These are phyloP conservation scores for Phytophthora citricola DNA, from an alignment of 352 stramenopile genomes.

Conservation along the genomic window DNA sequence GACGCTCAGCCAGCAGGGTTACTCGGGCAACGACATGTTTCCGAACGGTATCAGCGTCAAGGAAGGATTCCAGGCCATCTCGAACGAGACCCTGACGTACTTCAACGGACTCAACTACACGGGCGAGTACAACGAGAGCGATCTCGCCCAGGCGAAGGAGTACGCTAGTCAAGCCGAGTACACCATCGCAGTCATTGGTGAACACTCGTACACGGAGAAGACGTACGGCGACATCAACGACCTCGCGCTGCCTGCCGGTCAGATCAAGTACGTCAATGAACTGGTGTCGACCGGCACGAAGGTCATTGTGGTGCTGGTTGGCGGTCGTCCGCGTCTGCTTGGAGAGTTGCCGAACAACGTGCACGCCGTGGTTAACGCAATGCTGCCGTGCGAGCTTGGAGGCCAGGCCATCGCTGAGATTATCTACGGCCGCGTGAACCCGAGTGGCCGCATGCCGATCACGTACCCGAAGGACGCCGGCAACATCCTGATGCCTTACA, in stretches of 20 bases:
- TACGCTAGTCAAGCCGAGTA: constrained; percentile 57
- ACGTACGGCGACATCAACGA: constrained; percentile 82
- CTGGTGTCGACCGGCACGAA: constrained; percentile 70
- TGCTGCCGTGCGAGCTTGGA: constrained; percentile 77
- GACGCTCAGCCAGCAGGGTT: constrained; percentile 84
- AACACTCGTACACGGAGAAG: constrained; percentile 85
- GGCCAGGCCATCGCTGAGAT: constrained; percentile 88
- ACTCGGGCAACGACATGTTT: constrained; percentile 69
- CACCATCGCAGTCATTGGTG: constrained; percentile 78
- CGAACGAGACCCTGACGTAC: constrained; percentile 41
- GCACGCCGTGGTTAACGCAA: constrained; percentile 78
- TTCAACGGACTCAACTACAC: constrained; percentile 66
- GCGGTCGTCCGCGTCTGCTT: constrained; percentile 80
- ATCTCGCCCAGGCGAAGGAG: constrained; percentile 61
- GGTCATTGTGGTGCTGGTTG: constrained; percentile 78
- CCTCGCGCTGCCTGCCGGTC: constrained; percentile 59
- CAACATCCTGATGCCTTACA: constrained; percentile 75
- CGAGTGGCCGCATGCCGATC: constrained; percentile 83
- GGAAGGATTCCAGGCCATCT: constrained; percentile 51
- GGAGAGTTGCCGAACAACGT: constrained; percentile 52
- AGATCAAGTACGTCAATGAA: constrained; percentile 77
- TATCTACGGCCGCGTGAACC: constrained; percentile 80
- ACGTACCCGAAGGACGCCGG: constrained; percentile 76
- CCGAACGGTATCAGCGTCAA: constrained; percentile 69
- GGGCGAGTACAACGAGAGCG: constrained; percentile 51